A percentile compares a stretch with the other conserved stretches of the same genome.
These are phyloP conservation scores for Pholiota adiposa DNA, from an alignment of 1,284 basidiomycete genomes.

Conservation along the genomic window DNA sequence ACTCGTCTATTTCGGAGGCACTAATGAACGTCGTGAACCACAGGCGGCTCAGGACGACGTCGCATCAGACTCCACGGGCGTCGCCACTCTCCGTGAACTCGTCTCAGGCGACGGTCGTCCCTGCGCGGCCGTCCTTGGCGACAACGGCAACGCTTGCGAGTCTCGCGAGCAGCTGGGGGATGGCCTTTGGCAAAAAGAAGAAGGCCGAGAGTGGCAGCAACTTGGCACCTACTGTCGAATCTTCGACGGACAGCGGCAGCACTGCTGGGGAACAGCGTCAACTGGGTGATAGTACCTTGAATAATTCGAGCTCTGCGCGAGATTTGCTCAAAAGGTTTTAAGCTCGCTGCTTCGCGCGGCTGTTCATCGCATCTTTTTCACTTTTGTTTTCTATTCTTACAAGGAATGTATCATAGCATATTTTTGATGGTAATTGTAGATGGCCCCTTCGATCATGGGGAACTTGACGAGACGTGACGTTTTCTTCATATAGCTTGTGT, in stretches of 20 bases:
- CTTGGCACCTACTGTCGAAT: slow-evolving; percentile 25
- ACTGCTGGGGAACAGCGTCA: neutral
- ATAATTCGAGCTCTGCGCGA: slow-evolving; percentile 37
- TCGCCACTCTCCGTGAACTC: slow-evolving; percentile 47
- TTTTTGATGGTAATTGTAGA: slow-evolving; percentile 9
- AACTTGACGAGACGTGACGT: neutral
- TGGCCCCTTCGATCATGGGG: neutral
- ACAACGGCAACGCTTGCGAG: slow-evolving; percentile 59
- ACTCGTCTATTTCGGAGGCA: slow-evolving; percentile 60
- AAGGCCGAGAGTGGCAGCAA: slow-evolving; percentile 32
- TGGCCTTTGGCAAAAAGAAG: slow-evolving; percentile 62
- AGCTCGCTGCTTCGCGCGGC: slow-evolving; percentile 5
- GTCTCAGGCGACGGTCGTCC: slow-evolving; percentile 33
- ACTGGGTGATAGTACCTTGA: slow-evolving; percentile 17
- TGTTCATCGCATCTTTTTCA: slow-evolving; percentile 6
- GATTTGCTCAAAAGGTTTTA: slow-evolving; percentile 44
- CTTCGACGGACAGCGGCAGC: slow-evolving; percentile 15
- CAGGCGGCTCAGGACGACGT: slow-evolving; percentile 54
- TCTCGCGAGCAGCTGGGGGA: slow-evolving; percentile 69
- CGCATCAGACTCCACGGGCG: slow-evolving; percentile 54
- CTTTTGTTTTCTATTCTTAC: slow-evolving; percentile 17
- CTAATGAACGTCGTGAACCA: slow-evolving; percentile 48
- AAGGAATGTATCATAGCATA: slow-evolving; percentile 19
- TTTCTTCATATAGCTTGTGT: neutral
- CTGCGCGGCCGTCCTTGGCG: slow-evolving; percentile 34